A percentile compares a stretch with the other conserved stretches of the same genome.
Conservation (phyloP, 148 eudicot species). For the Fagopyrum esculentum region DNA sequence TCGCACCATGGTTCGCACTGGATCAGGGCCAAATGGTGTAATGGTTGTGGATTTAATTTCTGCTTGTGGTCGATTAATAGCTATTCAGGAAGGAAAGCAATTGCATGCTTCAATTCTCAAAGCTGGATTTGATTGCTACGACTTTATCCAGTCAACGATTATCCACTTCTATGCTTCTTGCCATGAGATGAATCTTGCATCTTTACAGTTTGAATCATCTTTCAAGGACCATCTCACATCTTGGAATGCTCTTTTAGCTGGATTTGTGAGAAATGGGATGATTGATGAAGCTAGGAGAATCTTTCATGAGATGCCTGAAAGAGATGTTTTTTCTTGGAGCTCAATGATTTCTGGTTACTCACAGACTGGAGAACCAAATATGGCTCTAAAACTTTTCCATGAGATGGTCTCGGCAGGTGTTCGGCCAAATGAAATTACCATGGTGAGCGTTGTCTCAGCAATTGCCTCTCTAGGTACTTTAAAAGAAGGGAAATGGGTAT, state of each 20-base stretch:
- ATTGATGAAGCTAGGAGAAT: conserved; percentile 41
- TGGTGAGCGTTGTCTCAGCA: conserved; percentile 81
- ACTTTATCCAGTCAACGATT: conserved; percentile 65
- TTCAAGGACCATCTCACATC: conserved; percentile 59
- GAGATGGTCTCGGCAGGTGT: conserved; percentile 53
- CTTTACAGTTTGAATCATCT: conserved; percentile 59
- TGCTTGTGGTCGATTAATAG: conserved; percentile 52
- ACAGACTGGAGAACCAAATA: conserved; percentile 40
- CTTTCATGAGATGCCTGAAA: conserved; percentile 54
- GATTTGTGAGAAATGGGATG: conserved; percentile 54
- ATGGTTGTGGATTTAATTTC: conserved; percentile 71
- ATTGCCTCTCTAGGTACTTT: conserved; percentile 51
- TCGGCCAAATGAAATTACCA: conserved; percentile 73
- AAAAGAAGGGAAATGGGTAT: conserved; percentile 59
- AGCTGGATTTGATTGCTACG: conserved; percentile 47
- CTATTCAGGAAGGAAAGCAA: conserved; percentile 60
- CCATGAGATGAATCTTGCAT: conserved; percentile 40
- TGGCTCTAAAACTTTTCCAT: conserved; percentile 57
- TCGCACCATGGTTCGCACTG: conserved; percentile 40
- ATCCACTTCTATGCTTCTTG: conserved; percentile 78
- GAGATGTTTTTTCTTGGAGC: conserved; percentile 87
- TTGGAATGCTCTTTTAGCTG: conserved; percentile 75
- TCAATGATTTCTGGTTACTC: conserved; percentile 82
- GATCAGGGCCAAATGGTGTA: conserved; percentile 63
- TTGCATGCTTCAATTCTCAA: conserved; percentile 49